Percentiles rank a stretch among this genome's conserved stretches.
Conservation (phyloP, 2,329 filamentous ascomycete genomes). For the Ophiobolus disseminans region DNA sequence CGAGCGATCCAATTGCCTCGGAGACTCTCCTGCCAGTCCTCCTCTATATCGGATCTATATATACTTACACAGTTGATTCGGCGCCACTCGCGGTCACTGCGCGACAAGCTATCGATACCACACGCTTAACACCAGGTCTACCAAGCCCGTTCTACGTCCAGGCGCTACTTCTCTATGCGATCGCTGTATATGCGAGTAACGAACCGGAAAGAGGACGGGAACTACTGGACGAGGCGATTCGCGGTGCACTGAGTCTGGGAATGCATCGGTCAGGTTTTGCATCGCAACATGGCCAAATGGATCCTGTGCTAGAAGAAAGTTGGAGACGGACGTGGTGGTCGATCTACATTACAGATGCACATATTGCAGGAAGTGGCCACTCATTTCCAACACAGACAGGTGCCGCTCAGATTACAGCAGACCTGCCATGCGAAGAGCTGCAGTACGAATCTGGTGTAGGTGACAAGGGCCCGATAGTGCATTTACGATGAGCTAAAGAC, state of each 20-base stretch:
- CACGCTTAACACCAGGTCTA: slow-evolving; percentile 6
- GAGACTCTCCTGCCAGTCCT: slow-evolving; percentile 52
- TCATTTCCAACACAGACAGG: slow-evolving; percentile 68
- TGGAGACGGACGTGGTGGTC: slow-evolving; percentile 90
- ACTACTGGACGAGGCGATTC: slow-evolving; percentile 71
- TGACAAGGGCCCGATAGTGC: not conserved
- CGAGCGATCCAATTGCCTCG: slow-evolving; percentile 4
- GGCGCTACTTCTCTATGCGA: slow-evolving; percentile 74
- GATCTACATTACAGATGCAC: slow-evolving; percentile 76
- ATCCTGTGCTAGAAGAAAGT: slow-evolving; percentile 76
- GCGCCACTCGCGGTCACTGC: slow-evolving; percentile 45
- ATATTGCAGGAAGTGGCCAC: slow-evolving; percentile 78
- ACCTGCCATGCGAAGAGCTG: slow-evolving; percentile 78
- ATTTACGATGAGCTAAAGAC: not conserved
- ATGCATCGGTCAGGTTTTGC: slow-evolving; percentile 75
- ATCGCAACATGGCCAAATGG: slow-evolving; percentile 64
- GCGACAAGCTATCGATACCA: slow-evolving; percentile 12
- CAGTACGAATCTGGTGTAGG: slow-evolving; percentile 59
- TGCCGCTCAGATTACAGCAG: slow-evolving; percentile 68
- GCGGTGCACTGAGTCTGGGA: slow-evolving; percentile 76
- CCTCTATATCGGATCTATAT: slow-evolving; percentile 62
- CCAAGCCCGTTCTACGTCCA: slow-evolving; percentile 67
- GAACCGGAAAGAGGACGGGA: slow-evolving; percentile 71
- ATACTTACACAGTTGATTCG: slow-evolving; percentile 51
- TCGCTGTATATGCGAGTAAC: slow-evolving; percentile 76